Base-by-base conservation (phyloP, 495 filamentous ascomycete species). In the Penicillium fimorum region DNA sequence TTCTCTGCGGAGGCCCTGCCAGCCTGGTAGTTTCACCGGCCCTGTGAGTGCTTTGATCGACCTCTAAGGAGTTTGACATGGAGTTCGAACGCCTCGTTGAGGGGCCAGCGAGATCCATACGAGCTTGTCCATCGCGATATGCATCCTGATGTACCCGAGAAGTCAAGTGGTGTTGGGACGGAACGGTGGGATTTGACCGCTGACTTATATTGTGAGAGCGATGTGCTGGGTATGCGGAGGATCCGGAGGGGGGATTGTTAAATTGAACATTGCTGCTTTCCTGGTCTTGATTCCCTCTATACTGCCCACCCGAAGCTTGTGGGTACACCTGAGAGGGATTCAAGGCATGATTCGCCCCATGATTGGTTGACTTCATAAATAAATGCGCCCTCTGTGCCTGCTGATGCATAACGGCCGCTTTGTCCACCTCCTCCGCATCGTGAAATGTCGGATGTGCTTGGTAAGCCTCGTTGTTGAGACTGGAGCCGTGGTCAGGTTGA, bases 381-480 rank as follows among this genome's bases (percentile, higher is more conserved):
- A 13, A 15, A 32, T 49, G 37, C 37, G 47, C 25, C 3, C 7
- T 32, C 38, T 20, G 35, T 7, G 37, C 13, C n/a, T 40, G 18
- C 17, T 43, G 27, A 9, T 42, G 20, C 32, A 24, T 49, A 22
- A 55, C n/a, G 9, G 53, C 52, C 17, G 40, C 45, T 22, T 38
- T 46, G 9, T 53, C 53, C 3, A 48, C 35, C 2, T 47, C 40
- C 25, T 38, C 57, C 27, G 57, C 61, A 46, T 57, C 50, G 13
- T 41, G 40, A 30, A 54, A 57, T 8, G 35, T 40, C 24, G 41
- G 57, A 40, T 45, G 27, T 17, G 29, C 24, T 30, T 37, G 30
- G 11, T 35, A 7, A n/a, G 9, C 32, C 10, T 20, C 47, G 13
- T 44, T 10, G 32, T 24, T 20, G 11, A 2, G 2, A n/a, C 12